Evolutionary conservation across 495 filamentous ascomycete species (phyloP), one percentile per base, ranked within the genome.

Genomic region (Cryomyces minteri): DNA sequence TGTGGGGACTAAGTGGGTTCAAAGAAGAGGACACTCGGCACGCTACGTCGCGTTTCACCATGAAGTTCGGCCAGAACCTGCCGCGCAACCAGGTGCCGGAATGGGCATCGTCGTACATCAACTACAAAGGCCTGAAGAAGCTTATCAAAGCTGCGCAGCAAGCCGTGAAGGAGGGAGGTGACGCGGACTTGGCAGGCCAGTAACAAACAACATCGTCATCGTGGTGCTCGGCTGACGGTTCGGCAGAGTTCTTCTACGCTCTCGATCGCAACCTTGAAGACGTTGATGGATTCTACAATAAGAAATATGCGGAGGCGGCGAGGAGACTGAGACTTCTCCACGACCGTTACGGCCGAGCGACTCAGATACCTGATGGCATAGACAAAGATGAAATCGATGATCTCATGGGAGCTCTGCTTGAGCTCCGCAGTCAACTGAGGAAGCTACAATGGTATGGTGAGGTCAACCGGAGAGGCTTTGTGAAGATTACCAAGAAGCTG

Each of bases 401-500:
- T 58, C 71, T 96, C 37, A 79, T 88, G 66, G 82, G 79, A 34
- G 84, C 88, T 33, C 68, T 95, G 42, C 71, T 95, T 31, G 90
- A 96, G 56, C 70, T 95, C 43, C 72, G 90, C 39, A 78, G 79
- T 41, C 82, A 90, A 49, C 61, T 95, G 47, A 73, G 88, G 39
- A 95, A 95, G 51, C 68, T 98, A 48, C 82, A 92, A 62, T 95
- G 88, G 88, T 96, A 94, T 51, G 92, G 86, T 30, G 90, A 96
- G 64, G 87, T 96, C 52, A 98, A 98, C 56, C 73, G 88, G 33
- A 73, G 83, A 47, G 90, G 90, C 0, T 98, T 98, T 54, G 71
- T 92, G 53, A 98, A 98, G 65, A 96, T 98, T 62, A 88, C 87
- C 18, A 98, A 95, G 68, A 98, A 98, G 61, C 67, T 93, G 18